Conservation (phyloP, 352 stramenopile genomes). For the Globisporangium heterothallicum region DNA sequence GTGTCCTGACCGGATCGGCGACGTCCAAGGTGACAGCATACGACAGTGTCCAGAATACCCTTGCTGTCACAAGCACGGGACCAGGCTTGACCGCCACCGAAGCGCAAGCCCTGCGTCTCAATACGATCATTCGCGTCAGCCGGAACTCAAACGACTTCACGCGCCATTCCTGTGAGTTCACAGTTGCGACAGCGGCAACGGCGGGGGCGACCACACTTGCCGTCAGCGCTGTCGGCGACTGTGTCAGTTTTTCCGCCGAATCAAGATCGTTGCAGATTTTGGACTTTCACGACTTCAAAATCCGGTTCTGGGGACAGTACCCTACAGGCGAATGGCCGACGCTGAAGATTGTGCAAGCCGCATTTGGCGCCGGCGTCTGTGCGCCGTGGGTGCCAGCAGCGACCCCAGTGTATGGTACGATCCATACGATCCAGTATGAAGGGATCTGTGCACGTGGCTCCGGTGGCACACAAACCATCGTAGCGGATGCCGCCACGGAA, state of each 20-base stretch:
- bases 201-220: constrained; percentile 18
- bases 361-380: constrained; percentile 28
- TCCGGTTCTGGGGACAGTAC: constrained; percentile 64
- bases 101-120: constrained; percentile 17
- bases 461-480: constrained; percentile 57
- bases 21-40: constrained; percentile 43
- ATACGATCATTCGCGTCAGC: constrained; percentile 65
- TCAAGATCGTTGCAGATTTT: constrained; percentile 46
- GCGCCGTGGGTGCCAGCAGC: constrained; percentile 25
- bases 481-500: constrained; percentile 63
- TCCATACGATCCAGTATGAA: constrained; percentile 71
- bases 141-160: constrained; percentile 68
- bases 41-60: constrained; percentile 8
- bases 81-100: constrained; percentile 29
- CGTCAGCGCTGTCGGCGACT: constrained; percentile 27
- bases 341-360: constrained; percentile 36
- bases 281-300: constrained; percentile 68
- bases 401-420: constrained; percentile 35
- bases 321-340: constrained; percentile 69
- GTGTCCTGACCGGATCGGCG: constrained; percentile 31
- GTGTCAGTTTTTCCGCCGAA: constrained; percentile 38
- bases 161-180: constrained; percentile 57
- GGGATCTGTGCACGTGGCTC: constrained; percentile 44
- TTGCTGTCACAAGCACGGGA: constrained; percentile 34
- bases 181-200: constrained; percentile 15